Evolutionary conservation across 176 grass and related monocot genomes (phyloP).

Genomic region (Juncus inflexus): DNA sequence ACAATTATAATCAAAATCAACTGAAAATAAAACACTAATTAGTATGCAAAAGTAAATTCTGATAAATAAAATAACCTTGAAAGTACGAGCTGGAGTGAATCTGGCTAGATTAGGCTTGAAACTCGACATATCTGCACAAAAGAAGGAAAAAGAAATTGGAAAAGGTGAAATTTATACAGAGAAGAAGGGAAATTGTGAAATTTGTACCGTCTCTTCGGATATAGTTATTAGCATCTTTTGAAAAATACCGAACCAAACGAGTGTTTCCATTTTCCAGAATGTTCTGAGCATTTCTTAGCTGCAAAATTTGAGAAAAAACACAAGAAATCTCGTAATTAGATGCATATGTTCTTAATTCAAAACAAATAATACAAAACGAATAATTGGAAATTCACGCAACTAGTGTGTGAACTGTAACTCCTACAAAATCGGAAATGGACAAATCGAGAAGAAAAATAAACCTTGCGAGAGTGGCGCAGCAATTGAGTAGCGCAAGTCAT

Average conservation of each 20-base stretch:
- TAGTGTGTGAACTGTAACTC: not conserved
- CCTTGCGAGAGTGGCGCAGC: constrained; percentile 83
- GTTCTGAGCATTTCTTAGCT: constrained; percentile 68
- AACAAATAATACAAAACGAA: not conserved
- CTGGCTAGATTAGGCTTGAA: constrained; percentile 24
- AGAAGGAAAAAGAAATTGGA: constrained; percentile 2
- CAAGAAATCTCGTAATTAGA: too few relatives aligned
- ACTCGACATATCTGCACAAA: constrained; percentile 40
- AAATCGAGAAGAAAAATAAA: constrained; percentile 6
- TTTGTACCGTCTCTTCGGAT: constrained; percentile 28
- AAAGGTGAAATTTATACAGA: not conserved
- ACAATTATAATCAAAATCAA: constrained; percentile 10
- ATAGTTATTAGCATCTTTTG: constrained; percentile 36
- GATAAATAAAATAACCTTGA: constrained; percentile 37
- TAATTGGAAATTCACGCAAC: constrained; percentile 3
- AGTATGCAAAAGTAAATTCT: constrained; percentile 2
- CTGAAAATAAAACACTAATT: not conserved
- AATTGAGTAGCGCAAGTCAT: constrained; percentile 42
- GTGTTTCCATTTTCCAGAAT: constrained; percentile 35
- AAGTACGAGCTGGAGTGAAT: constrained; percentile 28
- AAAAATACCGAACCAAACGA: constrained; percentile 44
- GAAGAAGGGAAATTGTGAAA: not conserved
- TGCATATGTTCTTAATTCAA: too few relatives aligned
- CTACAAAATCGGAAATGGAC: not conserved
- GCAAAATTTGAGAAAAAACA: constrained; percentile 17